Percentiles rank a stretch among this genome's conserved stretches.
Evolutionary conservation across 768 basidiomycete genomes (phyloP).

Genomic region (Lactarius psammicola): DNA sequence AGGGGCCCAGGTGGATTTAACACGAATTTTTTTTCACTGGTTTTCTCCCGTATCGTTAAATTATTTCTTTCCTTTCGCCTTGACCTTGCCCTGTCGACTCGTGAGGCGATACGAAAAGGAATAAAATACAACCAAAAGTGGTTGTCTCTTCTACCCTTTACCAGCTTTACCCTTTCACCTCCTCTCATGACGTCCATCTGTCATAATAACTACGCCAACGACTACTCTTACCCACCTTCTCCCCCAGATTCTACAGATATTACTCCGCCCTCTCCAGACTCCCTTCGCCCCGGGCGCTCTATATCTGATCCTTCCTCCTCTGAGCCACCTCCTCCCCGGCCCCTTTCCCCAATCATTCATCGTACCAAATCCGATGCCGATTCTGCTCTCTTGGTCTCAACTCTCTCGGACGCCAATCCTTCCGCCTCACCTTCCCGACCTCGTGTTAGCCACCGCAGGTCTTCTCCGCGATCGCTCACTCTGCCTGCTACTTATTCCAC

Average conservation of each 20-base stretch:
- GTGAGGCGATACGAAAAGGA: background rate
- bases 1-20: conserved; percentile 10
- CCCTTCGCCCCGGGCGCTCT: conserved; percentile 5
- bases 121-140: conserved; percentile 6
- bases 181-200: conserved; percentile 19
- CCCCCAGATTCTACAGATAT: conserved; percentile 23
- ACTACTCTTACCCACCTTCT: conserved; percentile 3
- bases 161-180: background rate
- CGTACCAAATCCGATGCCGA: conserved; percentile 22
- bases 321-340: conserved; percentile 15
- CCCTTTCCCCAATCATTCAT: conserved; percentile 14
- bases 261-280: conserved; percentile 21
- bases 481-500: conserved; percentile 16
- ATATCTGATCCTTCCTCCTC: conserved; percentile 19
- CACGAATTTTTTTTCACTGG: conserved; percentile 9
- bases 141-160: conserved; percentile 7
- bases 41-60: background rate
- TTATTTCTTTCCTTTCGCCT: background rate
- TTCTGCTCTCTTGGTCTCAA: conserved; percentile 6
- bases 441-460: conserved; percentile 20
- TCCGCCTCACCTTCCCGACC: too few relatives aligned
- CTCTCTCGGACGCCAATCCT: conserved; percentile 18
- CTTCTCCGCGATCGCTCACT: conserved; percentile 20
- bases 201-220: background rate
- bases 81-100: background rate